A percentile compares a stretch with the other conserved stretches of the same genome.
These are phyloP conservation scores for Lumnitzera racemosa DNA, from an alignment of 345 rosid genomes.

Conservation along the genomic window DNA sequence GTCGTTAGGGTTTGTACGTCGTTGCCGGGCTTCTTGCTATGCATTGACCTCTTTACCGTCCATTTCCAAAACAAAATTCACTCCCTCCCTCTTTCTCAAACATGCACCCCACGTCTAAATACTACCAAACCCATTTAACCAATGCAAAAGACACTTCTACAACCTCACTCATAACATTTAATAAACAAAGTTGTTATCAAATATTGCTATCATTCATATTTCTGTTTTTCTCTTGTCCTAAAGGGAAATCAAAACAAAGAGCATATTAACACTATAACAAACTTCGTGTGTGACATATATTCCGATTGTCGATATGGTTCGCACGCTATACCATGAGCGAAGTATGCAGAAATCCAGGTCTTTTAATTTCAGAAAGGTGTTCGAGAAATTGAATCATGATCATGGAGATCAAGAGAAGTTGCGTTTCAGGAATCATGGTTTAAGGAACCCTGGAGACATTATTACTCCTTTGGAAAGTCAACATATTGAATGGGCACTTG, in stretches of 20 bases:
- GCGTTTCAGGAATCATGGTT: slow-evolving; percentile 10
- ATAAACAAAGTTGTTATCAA: too few relatives aligned
- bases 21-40: slow-evolving; percentile 20
- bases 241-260: too few relatives aligned
- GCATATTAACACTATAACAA: slow-evolving; percentile 5
- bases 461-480: background rate
- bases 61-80: slow-evolving; percentile 11
- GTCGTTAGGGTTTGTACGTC: slow-evolving; percentile 12
- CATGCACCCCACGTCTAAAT: slow-evolving; percentile 22
- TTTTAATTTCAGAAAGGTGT: slow-evolving; percentile 34
- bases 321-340: slow-evolving; percentile 41
- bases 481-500: slow-evolving; percentile 5
- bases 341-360: slow-evolving; percentile 47
- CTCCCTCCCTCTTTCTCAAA: slow-evolving; percentile 4
- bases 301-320: slow-evolving; percentile 33
- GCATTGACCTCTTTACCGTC: slow-evolving; percentile 20
- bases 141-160: too few relatives aligned
- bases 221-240: too few relatives aligned
- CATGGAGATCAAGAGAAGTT: background rate
- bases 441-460: slow-evolving; percentile 20
- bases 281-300: background rate
- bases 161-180: too few relatives aligned
- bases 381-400: slow-evolving; percentile 18
- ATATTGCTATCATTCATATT: too few relatives aligned
- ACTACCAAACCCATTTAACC: background rate